These are phyloP conservation scores for Atkinsonella texensis DNA, from an alignment of 2,329 filamentous ascomycete species.

Conservation along the genomic window DNA sequence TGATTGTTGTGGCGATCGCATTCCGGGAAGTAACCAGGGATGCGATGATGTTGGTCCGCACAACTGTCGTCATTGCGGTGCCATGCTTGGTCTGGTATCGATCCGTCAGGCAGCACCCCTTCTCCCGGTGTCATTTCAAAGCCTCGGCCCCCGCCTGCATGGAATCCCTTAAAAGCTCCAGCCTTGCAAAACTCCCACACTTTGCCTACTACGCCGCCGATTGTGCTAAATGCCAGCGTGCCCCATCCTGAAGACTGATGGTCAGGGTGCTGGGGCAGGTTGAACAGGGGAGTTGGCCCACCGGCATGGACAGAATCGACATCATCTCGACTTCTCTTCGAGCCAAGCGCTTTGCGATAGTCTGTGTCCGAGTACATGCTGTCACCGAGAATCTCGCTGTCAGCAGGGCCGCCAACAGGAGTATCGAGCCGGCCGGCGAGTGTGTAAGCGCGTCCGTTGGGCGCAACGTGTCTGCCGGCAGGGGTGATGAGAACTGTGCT, in stretches of 20 bases:
- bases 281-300: constrained; percentile 21
- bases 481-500: constrained; percentile 5
- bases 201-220: constrained; percentile 60
- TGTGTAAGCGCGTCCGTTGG: constrained; percentile 24
- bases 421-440: constrained; percentile 43
- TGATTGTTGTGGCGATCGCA: constrained; percentile 11
- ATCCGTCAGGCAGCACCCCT: constrained; percentile 11
- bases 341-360: constrained; percentile 40
- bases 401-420: constrained; percentile 22
- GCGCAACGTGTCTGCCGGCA: constrained; percentile 2
- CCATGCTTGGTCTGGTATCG: constrained; percentile 3
- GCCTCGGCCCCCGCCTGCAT: constrained; percentile 67
- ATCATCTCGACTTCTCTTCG: constrained; percentile 28
- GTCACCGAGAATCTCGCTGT: constrained; percentile 32
- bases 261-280: constrained; percentile 16
- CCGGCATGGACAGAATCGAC: constrained; percentile 21
- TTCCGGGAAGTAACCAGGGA: constrained; percentile 22
- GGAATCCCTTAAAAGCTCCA: constrained; percentile 69
- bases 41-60: constrained; percentile 13
- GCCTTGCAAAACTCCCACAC: constrained; percentile 75
- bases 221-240: constrained; percentile 45
- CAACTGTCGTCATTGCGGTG: constrained; percentile 8
- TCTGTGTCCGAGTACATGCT: constrained; percentile 46
- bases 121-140: constrained; percentile 42
- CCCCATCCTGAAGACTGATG: constrained; percentile 37